A percentile compares a stretch with the other conserved stretches of the same genome.
phyloP scores from a whole-genome alignment of 2,329 filamentous ascomycete genomes.

The Fusarium fujikuroi region DNA sequence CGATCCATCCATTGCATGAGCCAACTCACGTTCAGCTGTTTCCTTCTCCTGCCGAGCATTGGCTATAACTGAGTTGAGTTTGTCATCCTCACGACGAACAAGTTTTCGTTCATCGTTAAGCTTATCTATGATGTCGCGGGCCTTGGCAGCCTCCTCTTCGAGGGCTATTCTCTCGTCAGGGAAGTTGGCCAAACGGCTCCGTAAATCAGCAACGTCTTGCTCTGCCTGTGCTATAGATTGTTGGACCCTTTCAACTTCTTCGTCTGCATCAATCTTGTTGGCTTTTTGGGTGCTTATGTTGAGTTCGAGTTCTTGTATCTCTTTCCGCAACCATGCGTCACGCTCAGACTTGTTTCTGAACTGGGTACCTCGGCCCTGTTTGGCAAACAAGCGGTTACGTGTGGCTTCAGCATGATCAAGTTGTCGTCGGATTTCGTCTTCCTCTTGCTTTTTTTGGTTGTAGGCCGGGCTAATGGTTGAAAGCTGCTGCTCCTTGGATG shows the following conservation, averaged over 20 bases:
- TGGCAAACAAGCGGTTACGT: conserved; percentile 84
- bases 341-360: conserved; percentile 91
- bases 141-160: conserved; percentile 77
- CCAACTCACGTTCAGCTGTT: conserved; percentile 79
- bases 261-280: conserved; percentile 83
- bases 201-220: conserved; percentile 74
- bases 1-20: conserved; percentile 88
- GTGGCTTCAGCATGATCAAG: conserved; percentile 81
- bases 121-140: conserved; percentile 81
- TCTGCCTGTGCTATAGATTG: conserved; percentile 77
- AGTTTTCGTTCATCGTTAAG: conserved; percentile 88
- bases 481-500: conserved; percentile 80
- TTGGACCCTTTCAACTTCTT: conserved; percentile 81
- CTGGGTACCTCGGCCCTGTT: conserved; percentile 87
- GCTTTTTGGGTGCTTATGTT: conserved; percentile 84
- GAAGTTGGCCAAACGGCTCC: conserved; percentile 80
- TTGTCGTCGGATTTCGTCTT: conserved; percentile 74
- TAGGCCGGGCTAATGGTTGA: conserved; percentile 80
- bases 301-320: conserved; percentile 82
- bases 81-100: conserved; percentile 89
- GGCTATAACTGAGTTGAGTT: conserved; percentile 79
- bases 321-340: conserved; percentile 81
- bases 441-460: conserved; percentile 76
- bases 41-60: conserved; percentile 82
- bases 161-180: conserved; percentile 78